These are phyloP conservation scores for Phaeophleospora eucalypticola DNA, from an alignment of 2,329 filamentous ascomycete genomes.

Conservation along the genomic window DNA sequence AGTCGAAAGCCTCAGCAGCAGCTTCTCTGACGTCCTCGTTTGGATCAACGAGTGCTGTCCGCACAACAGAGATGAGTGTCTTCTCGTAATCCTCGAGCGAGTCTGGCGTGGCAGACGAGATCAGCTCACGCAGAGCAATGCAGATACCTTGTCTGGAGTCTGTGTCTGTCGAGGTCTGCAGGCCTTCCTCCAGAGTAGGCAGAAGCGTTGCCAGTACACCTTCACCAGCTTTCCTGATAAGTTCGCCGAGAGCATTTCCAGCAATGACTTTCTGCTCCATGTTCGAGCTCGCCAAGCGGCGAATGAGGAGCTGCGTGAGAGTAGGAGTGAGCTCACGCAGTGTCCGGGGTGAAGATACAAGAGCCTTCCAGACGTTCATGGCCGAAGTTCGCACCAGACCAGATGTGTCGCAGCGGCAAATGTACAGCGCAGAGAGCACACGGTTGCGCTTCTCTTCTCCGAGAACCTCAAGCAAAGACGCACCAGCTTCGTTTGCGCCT, in stretches of 20 bases:
- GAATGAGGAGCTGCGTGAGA: slow-evolving; percentile 89
- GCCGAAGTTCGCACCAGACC: slow-evolving; percentile 85
- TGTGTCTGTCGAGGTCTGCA: slow-evolving; percentile 81
- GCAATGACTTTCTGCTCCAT: slow-evolving; percentile 99
- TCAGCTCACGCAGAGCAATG: slow-evolving; percentile 89
- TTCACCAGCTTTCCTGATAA: slow-evolving; percentile 95
- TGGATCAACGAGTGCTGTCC: slow-evolving; percentile 84
- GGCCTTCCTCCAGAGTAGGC: slow-evolving; percentile 85
- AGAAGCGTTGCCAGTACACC: slow-evolving; percentile 82
- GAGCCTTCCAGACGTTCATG: slow-evolving; percentile 91
- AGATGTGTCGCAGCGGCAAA: slow-evolving; percentile 95
- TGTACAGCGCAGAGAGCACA: slow-evolving; percentile 93
- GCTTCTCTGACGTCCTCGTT: slow-evolving; percentile 89
- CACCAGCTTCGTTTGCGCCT: slow-evolving; percentile 76
- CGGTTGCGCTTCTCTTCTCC: slow-evolving; percentile 96
- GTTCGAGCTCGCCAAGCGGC: slow-evolving; percentile 87
- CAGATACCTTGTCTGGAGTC: slow-evolving; percentile 97
- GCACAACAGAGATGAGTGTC: slow-evolving; percentile 88
- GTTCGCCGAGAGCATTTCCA: slow-evolving; percentile 90
- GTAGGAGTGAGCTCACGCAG: slow-evolving; percentile 95
- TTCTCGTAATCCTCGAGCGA: slow-evolving; percentile 92
- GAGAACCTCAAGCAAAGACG: slow-evolving; percentile 88
- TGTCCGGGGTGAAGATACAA: slow-evolving; percentile 85
- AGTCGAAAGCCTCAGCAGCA: slow-evolving; percentile 94
- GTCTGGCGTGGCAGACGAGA: slow-evolving; percentile 81